Base-by-base conservation (phyloP, 192 early-diverging fungal species). In the Dissophora globulifera region DNA sequence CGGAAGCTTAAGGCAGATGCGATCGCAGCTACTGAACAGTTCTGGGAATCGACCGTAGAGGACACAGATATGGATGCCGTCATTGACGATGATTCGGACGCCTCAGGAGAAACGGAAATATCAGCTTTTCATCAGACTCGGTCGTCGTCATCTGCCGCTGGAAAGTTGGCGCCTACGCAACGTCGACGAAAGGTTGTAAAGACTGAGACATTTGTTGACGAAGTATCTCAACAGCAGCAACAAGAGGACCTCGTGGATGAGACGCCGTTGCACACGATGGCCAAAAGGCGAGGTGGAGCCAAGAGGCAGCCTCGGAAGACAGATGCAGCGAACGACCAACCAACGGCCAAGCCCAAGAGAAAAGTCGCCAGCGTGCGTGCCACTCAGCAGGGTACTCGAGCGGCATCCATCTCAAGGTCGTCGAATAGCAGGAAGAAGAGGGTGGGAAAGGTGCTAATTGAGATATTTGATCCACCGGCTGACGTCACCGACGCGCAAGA, bases 391-490 rank as follows among this genome's bases (percentile, higher is more conserved):
- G 11, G 11, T 29, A 26, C 19, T 35, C 42, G 38, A 13, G 42
- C 50, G 2, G 22, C 32, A 20, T 41, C 41, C 11, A 13, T 45
- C 2, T 41, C 52, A 3, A 50, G 1, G n/a, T 67, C 65, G n/a
- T n/a, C n/a, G n/a, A 4, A 38, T 55, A 8, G 9, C 26, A n/a
- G n/a, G 2, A 67, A 53, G 22, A 65, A 58, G 56, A 56, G 46
- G 32, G 15, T 53, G 1, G 10, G 38, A 16, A 67, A 51, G 31
- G 38, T 55, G 5, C 27, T 67, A 17, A 67, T 67, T 5, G 65
- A 67, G 27, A 67, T 67, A 2, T 58, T 67, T 31, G 48, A 57
- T 38, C 32, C 48, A 13, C 63, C 63, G n/a, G 63, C 35, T 20
- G 65, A 40, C 1, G 22, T 23, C 0, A 27, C 41, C n/a, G 17